Evolutionary conservation across 2,329 filamentous ascomycete genomes (phyloP), one percentile per base, ranked within the genome.

Genomic region (Sclerotinia borealis): DNA sequence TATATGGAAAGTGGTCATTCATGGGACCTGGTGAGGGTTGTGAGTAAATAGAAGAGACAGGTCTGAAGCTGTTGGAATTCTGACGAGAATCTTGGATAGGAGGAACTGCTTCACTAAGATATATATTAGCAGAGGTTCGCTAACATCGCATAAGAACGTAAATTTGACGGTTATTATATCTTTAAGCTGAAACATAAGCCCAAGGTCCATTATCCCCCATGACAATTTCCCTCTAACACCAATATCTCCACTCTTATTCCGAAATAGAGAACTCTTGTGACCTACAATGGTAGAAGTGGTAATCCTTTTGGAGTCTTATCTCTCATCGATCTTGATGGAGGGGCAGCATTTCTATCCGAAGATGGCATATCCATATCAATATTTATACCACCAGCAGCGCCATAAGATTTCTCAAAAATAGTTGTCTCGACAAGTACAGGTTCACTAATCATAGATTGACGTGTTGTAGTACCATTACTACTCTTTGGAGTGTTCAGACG

Each of bases 1-100:
- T 62, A 10, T 56, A 48, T 31, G 66, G 64, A 60, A 71, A 70
- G 25, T 64, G 65, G 48, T 69, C 68, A 52, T 64, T 55, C 10
- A 65, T 63, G 51, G 68, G 56, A 55, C 63, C 67, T 17, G 80
- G 79, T 65, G 79, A 84, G 50, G 78, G 80, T 72, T 83, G 80
- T 51, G 85, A 85, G 72, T 89, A 88, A 52, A 86, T 68, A 19
- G 87, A 88, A 37, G 86, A 88, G 8, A 78, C 68, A n/a, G 82
- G 80, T 47, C 81, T 80, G 66, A 76, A 77, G 60, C 71, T 73
- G 39, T 49, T 27, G n/a, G 41, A 25, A 56, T 62, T 56, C 31
- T 48, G 29, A 5, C 36, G 59, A 19, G 76, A 74, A 64, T 68
- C 65, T 61, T 56, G 62, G 19, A 64, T 51, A 22, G 66, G 65